Evolutionary conservation across 306 rosid species (phyloP).

Genomic region (Begonia loranthoides): DNA sequence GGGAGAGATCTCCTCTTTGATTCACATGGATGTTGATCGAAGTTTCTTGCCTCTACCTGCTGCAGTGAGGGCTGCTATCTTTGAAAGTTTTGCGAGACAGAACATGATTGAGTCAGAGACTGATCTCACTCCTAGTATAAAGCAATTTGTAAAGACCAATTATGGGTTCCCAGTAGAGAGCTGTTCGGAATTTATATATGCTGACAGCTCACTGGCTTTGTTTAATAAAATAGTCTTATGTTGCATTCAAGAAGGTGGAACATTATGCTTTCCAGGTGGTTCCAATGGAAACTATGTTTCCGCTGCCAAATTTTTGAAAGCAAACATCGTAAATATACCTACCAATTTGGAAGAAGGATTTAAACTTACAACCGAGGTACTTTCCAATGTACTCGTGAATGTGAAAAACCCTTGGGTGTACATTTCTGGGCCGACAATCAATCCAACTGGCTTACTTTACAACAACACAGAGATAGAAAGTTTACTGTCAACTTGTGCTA

Average conservation of each 20-base stretch:
- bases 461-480: conserved; percentile 52
- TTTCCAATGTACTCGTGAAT: conserved; percentile 38
- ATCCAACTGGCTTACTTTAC: conserved; percentile 83
- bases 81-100: conserved; percentile 94
- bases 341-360: conserved; percentile 46
- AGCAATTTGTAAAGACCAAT: conserved; percentile 41
- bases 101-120: conserved; percentile 78
- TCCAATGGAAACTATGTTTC: conserved; percentile 84
- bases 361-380: conserved; percentile 55
- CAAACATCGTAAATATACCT: conserved; percentile 44
- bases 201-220: conserved; percentile 66
- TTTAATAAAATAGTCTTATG: conserved; percentile 82
- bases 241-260: conserved; percentile 91
- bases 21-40: conserved; percentile 95
- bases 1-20: conserved; percentile 33
- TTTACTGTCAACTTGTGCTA: conserved; percentile 55
- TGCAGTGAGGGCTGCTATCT: conserved; percentile 78
- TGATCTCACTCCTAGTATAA: conserved; percentile 65
- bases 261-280: conserved; percentile 80
- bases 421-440: conserved; percentile 91
- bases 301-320: conserved; percentile 78
- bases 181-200: conserved; percentile 48
- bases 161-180: conserved; percentile 64
- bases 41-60: conserved; percentile 72
- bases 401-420: conserved; percentile 74